Evolutionary conservation across 176 grass and related monocot genomes (phyloP).

Genomic region (Urochloa ruziziensis): DNA sequence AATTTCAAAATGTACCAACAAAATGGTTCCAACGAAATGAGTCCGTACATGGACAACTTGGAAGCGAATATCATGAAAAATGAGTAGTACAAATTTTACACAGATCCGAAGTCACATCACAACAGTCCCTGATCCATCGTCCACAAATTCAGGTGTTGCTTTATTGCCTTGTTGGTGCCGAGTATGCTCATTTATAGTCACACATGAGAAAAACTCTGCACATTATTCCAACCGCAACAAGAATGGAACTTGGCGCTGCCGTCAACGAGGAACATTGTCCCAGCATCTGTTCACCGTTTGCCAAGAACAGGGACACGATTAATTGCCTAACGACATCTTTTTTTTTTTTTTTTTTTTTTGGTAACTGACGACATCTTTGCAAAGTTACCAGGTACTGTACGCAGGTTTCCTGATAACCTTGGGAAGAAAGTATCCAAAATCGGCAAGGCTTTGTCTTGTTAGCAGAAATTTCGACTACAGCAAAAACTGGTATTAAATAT

Average conservation of each 20-base stretch:
- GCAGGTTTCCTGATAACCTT: neutral
- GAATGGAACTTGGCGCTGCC: neutral
- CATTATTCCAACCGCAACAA: no score
- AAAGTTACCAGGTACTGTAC: neutral
- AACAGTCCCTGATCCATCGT: neutral
- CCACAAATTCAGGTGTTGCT: slow-evolving; percentile 3
- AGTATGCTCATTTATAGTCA: neutral
- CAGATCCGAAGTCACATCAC: neutral
- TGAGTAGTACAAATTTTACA: neutral
- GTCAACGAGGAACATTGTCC: neutral
- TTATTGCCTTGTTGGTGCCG: neutral
- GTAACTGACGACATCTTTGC: neutral
- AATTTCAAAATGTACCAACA: no score
- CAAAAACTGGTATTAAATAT: no score
- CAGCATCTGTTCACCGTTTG: neutral
- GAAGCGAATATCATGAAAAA: neutral
- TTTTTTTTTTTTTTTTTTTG: no score
- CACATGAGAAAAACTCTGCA: neutral
- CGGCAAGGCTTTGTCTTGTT: neutral
- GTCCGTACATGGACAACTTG: neutral
- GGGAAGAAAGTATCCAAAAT: neutral
- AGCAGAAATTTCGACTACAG: no score
- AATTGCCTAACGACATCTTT: neutral
- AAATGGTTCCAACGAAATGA: no score
- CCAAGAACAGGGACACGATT: neutral